Evolutionary conservation across 140 eudicot species (phyloP).

Genomic region (Bidens hawaiensis): DNA sequence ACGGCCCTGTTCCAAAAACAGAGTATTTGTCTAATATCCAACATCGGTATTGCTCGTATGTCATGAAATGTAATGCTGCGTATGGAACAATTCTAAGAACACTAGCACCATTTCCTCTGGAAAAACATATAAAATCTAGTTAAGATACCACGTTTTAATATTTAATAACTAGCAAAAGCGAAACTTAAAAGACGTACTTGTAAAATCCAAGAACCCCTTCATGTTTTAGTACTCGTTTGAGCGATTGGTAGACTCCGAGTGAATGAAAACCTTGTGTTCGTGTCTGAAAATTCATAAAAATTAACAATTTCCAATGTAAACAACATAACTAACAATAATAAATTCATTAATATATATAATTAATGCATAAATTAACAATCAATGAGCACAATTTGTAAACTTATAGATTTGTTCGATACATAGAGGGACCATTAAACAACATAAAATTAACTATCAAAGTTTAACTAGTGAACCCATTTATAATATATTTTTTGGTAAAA

Average conservation of each 20-base stretch:
- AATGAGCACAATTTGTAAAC: background rate
- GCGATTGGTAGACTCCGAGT: slow-evolving; percentile 74
- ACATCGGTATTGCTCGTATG: slow-evolving; percentile 82
- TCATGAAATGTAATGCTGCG: slow-evolving; percentile 93
- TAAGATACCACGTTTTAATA: background rate
- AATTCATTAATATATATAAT: too few relatives aligned
- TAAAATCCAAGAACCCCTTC: slow-evolving; percentile 89
- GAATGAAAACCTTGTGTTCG: slow-evolving; percentile 83
- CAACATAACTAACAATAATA: too few relatives aligned
- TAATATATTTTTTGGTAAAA: too few relatives aligned
- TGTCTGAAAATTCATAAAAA: slow-evolving; percentile 44
- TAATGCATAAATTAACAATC: background rate
- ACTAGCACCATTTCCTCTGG: slow-evolving; percentile 96
- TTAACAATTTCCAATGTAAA: background rate
- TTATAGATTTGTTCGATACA: too few relatives aligned
- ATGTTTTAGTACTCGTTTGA: slow-evolving; percentile 70
- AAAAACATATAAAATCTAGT: background rate
- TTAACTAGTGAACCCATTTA: too few relatives aligned
- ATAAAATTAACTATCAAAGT: too few relatives aligned
- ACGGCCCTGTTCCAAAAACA: slow-evolving; percentile 79
- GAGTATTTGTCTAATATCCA: slow-evolving; percentile 68
- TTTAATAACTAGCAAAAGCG: background rate
- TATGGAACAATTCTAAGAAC: slow-evolving; percentile 87
- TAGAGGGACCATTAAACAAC: too few relatives aligned
- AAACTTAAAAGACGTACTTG: slow-evolving; percentile 45